Percentiles rank a stretch among this genome's conserved stretches.
Evolutionary conservation across 345 rosid genomes (phyloP).

Genomic region (Gossypium rotundifolium): DNA sequence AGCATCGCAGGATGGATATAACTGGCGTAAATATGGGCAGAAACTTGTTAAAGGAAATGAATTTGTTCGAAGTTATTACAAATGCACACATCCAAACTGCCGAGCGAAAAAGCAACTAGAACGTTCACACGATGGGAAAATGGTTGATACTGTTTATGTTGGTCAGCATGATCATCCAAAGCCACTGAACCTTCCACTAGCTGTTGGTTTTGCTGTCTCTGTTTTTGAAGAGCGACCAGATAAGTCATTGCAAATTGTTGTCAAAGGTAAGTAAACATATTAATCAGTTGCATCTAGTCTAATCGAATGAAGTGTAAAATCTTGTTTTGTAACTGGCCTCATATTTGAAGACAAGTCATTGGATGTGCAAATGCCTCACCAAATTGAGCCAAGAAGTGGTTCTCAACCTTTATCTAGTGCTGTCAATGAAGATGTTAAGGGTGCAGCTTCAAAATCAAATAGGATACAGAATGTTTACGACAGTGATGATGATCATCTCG

Average conservation of each 20-base stretch:
- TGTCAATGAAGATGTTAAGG: slow-evolving; percentile 35
- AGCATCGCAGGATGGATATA: slow-evolving; percentile 72
- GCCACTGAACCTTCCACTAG: slow-evolving; percentile 39
- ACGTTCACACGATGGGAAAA: slow-evolving; percentile 57
- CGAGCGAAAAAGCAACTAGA: slow-evolving; percentile 88
- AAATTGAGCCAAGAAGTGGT: slow-evolving; percentile 28
- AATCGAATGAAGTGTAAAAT: neutral
- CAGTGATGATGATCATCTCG: slow-evolving; percentile 41
- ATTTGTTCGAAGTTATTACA: slow-evolving; percentile 85
- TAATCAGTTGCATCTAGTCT: slow-evolving; percentile 1
- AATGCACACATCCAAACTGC: slow-evolving; percentile 75
- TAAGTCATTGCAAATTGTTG: slow-evolving; percentile 24
- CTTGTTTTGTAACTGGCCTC: slow-evolving; percentile 13
- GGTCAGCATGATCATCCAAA: slow-evolving; percentile 81
- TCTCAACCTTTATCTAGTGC: slow-evolving; percentile 31
- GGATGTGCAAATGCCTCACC: slow-evolving; percentile 33
- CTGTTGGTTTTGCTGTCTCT: slow-evolving; percentile 38
- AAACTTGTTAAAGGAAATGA: slow-evolving; percentile 89
- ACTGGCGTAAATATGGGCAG: slow-evolving; percentile 96
- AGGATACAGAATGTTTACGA: slow-evolving; percentile 37
- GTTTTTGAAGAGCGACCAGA: slow-evolving; percentile 44
- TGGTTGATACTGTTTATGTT: slow-evolving; percentile 55
- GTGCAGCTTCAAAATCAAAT: slow-evolving; percentile 35
- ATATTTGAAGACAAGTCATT: slow-evolving; percentile 39
- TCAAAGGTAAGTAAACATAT: slow-evolving; percentile 41